Conservation (phyloP, 2,329 filamentous ascomycete species). For the Alternaria novae-zelandiae region DNA sequence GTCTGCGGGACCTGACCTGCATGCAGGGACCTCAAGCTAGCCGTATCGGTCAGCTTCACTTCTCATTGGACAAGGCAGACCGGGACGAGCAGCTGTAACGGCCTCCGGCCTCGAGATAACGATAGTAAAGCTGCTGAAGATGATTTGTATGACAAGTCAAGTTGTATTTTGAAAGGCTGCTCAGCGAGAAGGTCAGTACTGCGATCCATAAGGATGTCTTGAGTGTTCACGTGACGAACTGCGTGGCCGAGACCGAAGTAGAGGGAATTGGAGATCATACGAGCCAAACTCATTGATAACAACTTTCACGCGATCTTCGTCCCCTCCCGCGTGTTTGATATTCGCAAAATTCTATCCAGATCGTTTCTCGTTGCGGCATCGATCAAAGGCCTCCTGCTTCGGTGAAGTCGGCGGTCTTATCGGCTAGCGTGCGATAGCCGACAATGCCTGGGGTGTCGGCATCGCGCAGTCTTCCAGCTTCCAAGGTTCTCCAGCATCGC, state of each 20-base stretch:
- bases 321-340: neutral
- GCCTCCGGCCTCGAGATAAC: neutral
- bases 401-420: neutral
- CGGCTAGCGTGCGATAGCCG: neutral
- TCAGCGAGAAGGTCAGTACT: rapidly evolving
- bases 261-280: rapidly evolving
- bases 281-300: rapidly evolving
- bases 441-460: neutral
- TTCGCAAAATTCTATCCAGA: neutral
- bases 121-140: neutral
- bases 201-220: neutral
- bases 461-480: neutral
- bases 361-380: neutral
- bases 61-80: neutral
- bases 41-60: neutral
- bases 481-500: neutral
- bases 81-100: neutral
- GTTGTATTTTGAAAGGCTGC: neutral
- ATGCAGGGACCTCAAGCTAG: constrained; percentile 7
- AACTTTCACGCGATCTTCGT: neutral
- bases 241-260: neutral
- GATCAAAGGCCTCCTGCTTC: neutral
- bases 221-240: rapidly evolving
- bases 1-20: neutral
- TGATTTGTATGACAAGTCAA: neutral